Evolutionary conservation across 129 eudicot species (phyloP).

Genomic region (Flaveria ramosissima): DNA sequence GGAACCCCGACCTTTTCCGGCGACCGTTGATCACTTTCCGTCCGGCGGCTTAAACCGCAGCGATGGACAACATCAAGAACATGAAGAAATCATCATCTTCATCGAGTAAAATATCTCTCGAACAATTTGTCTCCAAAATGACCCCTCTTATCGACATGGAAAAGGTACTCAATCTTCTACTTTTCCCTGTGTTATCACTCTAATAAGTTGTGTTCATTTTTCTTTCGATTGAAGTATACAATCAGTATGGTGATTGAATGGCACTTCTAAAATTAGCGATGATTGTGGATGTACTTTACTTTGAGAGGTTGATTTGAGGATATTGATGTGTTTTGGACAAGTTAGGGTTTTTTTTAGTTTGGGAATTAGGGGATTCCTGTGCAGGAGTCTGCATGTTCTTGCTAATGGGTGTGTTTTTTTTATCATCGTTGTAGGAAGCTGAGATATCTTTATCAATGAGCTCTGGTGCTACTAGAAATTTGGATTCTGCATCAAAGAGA

Average conservation of each 20-base stretch:
- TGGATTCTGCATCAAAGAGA: slow-evolving; percentile 84
- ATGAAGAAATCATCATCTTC: slow-evolving; percentile 43
- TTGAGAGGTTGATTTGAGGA: slow-evolving; percentile 9
- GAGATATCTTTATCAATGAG: slow-evolving; percentile 80
- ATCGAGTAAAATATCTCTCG: slow-evolving; percentile 48
- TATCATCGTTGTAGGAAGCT: slow-evolving; percentile 64
- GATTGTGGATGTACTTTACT: not conserved
- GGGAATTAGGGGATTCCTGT: not conserved
- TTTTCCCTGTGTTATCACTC: not conserved
- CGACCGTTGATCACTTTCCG: slow-evolving; percentile 24
- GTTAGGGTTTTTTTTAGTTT: slow-evolving; percentile 9
- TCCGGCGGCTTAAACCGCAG: slow-evolving; percentile 20
- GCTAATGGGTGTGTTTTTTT: not conserved
- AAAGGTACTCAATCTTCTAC: slow-evolving; percentile 46
- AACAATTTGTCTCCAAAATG: slow-evolving; percentile 85
- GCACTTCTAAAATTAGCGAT: not conserved
- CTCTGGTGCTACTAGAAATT: slow-evolving; percentile 74
- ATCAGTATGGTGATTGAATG: not conserved
- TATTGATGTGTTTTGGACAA: not conserved
- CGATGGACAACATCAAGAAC: slow-evolving; percentile 50
- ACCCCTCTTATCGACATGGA: slow-evolving; percentile 85
- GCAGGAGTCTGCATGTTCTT: not conserved
- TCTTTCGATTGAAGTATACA: not conserved
- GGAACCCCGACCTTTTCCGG: slow-evolving; percentile 18
- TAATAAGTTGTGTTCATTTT: not conserved